phyloP scores from a whole-genome alignment of 805 yeast genomes.

The Starmera amethionina region DNA sequence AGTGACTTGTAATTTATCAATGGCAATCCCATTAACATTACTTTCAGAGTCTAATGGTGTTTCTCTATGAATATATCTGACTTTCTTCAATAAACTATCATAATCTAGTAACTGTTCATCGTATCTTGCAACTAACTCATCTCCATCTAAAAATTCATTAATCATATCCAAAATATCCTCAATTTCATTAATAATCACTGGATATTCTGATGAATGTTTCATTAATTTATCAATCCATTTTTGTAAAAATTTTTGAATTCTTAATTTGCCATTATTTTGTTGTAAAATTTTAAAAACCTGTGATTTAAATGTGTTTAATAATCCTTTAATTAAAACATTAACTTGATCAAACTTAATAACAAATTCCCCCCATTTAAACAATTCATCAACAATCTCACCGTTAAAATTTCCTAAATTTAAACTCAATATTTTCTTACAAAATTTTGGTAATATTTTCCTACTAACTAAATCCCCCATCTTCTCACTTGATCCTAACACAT shows the following conservation, averaged over 20 bases:
- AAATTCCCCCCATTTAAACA: too few relatives aligned
- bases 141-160: slow-evolving; percentile 17
- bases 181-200: slow-evolving; percentile 8
- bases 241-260: slow-evolving; percentile 14
- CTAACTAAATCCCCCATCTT: slow-evolving; percentile 6
- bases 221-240: slow-evolving; percentile 21
- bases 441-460: background rate
- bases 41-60: background rate
- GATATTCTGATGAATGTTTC: slow-evolving; percentile 5
- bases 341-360: too few relatives aligned
- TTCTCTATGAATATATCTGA: background rate
- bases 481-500: too few relatives aligned
- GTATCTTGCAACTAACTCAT: slow-evolving; percentile 5
- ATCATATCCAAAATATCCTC: slow-evolving; percentile 21
- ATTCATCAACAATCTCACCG: too few relatives aligned
- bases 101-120: background rate
- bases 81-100: background rate
- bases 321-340: too few relatives aligned
- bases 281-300: too few relatives aligned
- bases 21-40: slow-evolving; percentile 29
- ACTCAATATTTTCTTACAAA: too few relatives aligned
- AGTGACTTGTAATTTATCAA: slow-evolving; percentile 32
- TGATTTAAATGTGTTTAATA: too few relatives aligned
- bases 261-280: too few relatives aligned
- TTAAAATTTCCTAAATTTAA: too few relatives aligned